Conservation (phyloP, 257 asterid species). For the Lantana camara region DNA sequence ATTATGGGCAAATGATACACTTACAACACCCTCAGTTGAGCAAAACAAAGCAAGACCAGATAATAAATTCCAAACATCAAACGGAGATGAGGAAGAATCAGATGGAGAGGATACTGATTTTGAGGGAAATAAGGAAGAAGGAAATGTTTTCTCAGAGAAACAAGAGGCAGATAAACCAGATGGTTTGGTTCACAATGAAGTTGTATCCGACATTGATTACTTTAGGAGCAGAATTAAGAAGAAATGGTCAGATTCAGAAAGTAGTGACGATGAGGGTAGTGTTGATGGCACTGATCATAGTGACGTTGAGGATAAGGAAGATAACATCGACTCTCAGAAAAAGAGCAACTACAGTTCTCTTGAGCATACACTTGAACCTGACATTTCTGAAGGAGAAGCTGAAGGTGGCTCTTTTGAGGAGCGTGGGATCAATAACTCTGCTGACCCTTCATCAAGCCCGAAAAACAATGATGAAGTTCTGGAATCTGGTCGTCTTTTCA, state of each 20-base stretch:
- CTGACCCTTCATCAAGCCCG: conserved; percentile 42
- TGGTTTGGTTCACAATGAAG: conserved; percentile 46
- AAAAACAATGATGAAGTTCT: conserved; percentile 50
- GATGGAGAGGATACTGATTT: conserved; percentile 30
- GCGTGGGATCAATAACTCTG: conserved; percentile 33
- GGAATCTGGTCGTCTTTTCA: conserved; percentile 71
- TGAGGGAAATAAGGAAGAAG: conserved; percentile 40
- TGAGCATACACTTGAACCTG: conserved; percentile 35
- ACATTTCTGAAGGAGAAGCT: conserved; percentile 33
- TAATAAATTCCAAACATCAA: conserved; percentile 32
- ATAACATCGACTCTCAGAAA: conserved; percentile 26
- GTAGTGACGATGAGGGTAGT: conserved; percentile 47
- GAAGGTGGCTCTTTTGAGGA: conserved; percentile 44
- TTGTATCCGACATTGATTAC: conserved; percentile 74
- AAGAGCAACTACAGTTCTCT: conserved; percentile 30
- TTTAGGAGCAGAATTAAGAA: conserved; percentile 67
- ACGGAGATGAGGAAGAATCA: conserved; percentile 30
- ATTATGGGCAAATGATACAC: conserved; percentile 91
- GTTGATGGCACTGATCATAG: conserved; percentile 32
- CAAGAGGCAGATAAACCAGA: conserved; percentile 37
- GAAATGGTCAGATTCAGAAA: conserved; percentile 77
- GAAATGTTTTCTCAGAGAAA: conserved; percentile 33
- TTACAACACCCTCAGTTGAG: conserved; percentile 49
- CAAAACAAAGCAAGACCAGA: conserved; percentile 33
- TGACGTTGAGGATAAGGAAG: conserved; percentile 35